A percentile compares a stretch with the other conserved stretches of the same genome.
Conservation (phyloP, 257 asterid species). For the Rhazya stricta region DNA sequence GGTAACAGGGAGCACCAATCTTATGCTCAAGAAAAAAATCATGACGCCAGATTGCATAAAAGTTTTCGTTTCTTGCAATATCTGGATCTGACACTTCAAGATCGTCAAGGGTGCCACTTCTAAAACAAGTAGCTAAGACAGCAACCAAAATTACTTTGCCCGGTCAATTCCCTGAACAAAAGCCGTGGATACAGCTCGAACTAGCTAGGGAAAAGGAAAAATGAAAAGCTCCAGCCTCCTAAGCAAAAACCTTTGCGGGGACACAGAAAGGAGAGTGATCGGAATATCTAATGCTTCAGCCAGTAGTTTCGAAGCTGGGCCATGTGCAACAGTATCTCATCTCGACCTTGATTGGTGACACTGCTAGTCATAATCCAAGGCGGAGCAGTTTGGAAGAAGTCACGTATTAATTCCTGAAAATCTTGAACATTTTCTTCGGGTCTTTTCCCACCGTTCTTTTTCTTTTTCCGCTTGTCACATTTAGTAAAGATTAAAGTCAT, state of each 20-base stretch:
- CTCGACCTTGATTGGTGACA: constrained; percentile 91
- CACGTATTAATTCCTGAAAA: constrained; percentile 60
- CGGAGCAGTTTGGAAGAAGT: constrained; percentile 67
- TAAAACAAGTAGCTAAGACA: background rate
- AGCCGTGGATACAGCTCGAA: background rate
- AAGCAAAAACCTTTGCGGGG: background rate
- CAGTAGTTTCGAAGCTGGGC: constrained; percentile 94
- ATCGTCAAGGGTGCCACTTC: background rate
- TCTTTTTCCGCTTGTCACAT: constrained; percentile 95
- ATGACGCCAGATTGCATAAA: background rate
- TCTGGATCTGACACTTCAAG: background rate
- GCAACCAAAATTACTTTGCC: background rate
- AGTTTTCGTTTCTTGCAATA: background rate
- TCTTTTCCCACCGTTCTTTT: constrained; percentile 81
- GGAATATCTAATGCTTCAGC: constrained; percentile 64
- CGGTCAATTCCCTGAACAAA: background rate
- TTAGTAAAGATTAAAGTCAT: constrained; percentile 91
- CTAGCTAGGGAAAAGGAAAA: background rate
- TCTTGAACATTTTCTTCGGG: constrained; percentile 77
- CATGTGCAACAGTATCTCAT: constrained; percentile 88
- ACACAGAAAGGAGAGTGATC: background rate
- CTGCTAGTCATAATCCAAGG: constrained; percentile 99
- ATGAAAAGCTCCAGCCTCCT: background rate
- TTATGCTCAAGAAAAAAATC: background rate
- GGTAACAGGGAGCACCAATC: too few relatives aligned